Conservation (phyloP, 306 rosid genomes). For the Urtica urens region DNA sequence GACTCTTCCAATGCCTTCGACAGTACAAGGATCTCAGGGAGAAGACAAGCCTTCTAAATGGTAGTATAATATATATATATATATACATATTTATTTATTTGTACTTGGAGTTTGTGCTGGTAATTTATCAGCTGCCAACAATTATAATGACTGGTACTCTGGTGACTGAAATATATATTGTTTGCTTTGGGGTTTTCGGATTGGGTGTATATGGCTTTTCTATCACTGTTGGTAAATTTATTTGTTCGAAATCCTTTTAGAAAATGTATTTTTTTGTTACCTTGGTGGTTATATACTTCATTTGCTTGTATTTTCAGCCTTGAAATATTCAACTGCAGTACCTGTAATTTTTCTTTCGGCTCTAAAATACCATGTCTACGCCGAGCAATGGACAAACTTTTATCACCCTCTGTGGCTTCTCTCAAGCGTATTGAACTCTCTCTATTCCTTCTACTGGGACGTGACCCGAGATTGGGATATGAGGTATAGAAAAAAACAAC, state of each 20-base stretch:
- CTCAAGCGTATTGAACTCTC: slow-evolving; percentile 73
- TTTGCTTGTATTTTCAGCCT: slow-evolving; percentile 64
- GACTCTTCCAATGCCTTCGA: slow-evolving; percentile 89
- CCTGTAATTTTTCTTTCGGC: slow-evolving; percentile 94
- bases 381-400: slow-evolving; percentile 71
- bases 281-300: too few relatives aligned
- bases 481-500: slow-evolving; percentile 42
- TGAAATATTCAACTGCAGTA: slow-evolving; percentile 88
- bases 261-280: too few relatives aligned
- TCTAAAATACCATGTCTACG: slow-evolving; percentile 81
- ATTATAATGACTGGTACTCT: too few relatives aligned
- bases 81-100: too few relatives aligned
- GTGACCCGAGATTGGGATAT: slow-evolving; percentile 97
- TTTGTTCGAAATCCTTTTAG: too few relatives aligned
- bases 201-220: too few relatives aligned
- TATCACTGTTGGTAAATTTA: too few relatives aligned
- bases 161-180: too few relatives aligned
- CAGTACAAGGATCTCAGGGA: slow-evolving; percentile 92
- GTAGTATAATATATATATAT: slow-evolving; percentile 43
- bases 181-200: too few relatives aligned
- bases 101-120: too few relatives aligned
- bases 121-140: not conserved
- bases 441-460: slow-evolving; percentile 98
- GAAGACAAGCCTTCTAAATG: slow-evolving; percentile 71
- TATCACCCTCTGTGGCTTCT: slow-evolving; percentile 98